Evolutionary conservation across 331 rosid species (phyloP).

Genomic region (Rhamnella rubrinervis): DNA sequence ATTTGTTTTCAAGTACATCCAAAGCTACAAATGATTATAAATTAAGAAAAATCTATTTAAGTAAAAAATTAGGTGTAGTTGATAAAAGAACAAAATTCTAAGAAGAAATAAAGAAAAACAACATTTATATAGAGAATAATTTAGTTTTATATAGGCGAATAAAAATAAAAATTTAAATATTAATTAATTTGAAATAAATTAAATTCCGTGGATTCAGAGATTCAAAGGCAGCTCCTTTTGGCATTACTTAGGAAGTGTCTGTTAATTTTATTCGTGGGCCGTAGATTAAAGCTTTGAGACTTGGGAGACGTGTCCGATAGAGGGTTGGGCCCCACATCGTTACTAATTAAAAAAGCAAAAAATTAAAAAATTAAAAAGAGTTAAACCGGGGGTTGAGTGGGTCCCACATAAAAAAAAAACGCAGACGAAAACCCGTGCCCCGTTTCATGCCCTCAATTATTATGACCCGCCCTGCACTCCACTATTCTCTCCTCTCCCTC

Average conservation of each 20-base stretch:
- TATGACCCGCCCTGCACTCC: slow-evolving; percentile 13
- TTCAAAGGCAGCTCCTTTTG: not conserved
- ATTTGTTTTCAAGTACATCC: too few species aligned
- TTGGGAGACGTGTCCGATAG: not conserved
- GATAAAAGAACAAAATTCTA: too few species aligned
- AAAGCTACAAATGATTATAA: too few species aligned
- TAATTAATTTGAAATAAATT: not conserved
- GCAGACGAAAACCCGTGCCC: slow-evolving; percentile 21
- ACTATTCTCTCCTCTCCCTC: not conserved
- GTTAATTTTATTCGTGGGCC: too few species aligned
- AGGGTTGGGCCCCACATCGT: not conserved
- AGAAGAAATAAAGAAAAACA: too few species aligned
- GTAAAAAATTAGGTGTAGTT: too few species aligned
- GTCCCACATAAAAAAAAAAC: slow-evolving; percentile 2
- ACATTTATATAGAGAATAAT: too few species aligned
- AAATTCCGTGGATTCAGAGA: not conserved
- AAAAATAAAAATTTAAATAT: too few species aligned
- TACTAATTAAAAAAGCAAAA: not conserved
- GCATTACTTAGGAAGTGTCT: not conserved
- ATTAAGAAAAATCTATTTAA: too few species aligned
- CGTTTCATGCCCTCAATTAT: slow-evolving; percentile 21
- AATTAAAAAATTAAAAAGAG: not conserved
- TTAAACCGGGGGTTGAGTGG: not conserved
- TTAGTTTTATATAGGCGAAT: too few species aligned
- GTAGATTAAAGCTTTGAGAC: not conserved